These are phyloP conservation scores for Lactarius hatsudake DNA, from an alignment of 768 basidiomycete genomes.

Conservation along the genomic window DNA sequence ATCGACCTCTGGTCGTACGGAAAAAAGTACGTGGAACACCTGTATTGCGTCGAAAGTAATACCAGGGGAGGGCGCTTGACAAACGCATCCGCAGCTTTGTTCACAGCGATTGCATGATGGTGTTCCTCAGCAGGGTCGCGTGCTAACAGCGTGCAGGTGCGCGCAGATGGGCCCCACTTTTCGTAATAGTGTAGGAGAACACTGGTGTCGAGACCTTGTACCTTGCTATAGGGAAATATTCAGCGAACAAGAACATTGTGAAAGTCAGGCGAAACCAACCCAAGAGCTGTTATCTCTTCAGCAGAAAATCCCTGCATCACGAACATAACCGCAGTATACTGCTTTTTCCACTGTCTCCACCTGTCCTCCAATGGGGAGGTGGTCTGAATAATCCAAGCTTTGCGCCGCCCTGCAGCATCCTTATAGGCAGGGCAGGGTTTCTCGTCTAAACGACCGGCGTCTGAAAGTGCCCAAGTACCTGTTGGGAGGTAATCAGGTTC, in stretches of 20 bases:
- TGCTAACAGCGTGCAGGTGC: neutral
- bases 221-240: neutral
- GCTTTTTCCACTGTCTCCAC: neutral
- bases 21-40: neutral
- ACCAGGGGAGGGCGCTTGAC: neutral
- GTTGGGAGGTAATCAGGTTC: too few relatives aligned
- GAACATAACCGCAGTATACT: neutral
- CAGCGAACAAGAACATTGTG: neutral
- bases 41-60: too few relatives aligned
- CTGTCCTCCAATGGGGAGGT: neutral
- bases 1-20: neutral
- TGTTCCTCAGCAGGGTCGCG: neutral
- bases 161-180: neutral
- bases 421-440: neutral
- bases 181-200: neutral
- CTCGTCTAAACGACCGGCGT: too few relatives aligned
- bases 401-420: too few relatives aligned
- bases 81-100: neutral
- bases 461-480: too few relatives aligned
- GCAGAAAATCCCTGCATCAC: neutral
- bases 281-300: neutral
- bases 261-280: neutral
- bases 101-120: neutral
- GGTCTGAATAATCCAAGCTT: neutral
- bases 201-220: neutral